phyloP scores from a whole-genome alignment of 1,284 basidiomycete species.

The Boletus mariae region DNA sequence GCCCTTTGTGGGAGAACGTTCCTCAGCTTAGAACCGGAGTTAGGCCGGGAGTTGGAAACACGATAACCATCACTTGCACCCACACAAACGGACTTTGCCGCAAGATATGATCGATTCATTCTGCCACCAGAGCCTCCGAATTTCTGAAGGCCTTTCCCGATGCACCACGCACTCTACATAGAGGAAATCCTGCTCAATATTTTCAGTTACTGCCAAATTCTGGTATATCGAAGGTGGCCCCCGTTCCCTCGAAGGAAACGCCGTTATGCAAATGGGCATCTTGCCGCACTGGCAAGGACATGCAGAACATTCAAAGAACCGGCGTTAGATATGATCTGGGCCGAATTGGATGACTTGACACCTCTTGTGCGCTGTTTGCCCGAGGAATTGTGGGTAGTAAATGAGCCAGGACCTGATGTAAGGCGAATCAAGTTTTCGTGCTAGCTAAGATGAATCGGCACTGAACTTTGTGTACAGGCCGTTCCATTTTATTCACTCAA shows the following conservation, averaged over 20 bases:
- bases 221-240: not conserved
- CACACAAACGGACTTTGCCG: too few species aligned
- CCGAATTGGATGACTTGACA: slow-evolving; percentile 6
- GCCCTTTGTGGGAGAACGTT: too few species aligned
- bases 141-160: not conserved
- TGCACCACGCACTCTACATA: slow-evolving; percentile 11
- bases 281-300: slow-evolving; percentile 8
- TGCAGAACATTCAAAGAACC: slow-evolving; percentile 18
- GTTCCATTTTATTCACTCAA: not conserved
- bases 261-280: not conserved
- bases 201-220: slow-evolving; percentile 1
- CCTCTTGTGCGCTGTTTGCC: slow-evolving; percentile 16
- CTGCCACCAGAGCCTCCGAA: not conserved
- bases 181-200: slow-evolving; percentile 15
- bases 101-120: too few species aligned
- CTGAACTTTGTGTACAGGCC: not conserved
- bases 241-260: not conserved
- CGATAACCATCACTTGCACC: too few species aligned
- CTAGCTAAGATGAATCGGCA: not conserved
- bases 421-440: not conserved
- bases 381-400: not conserved
- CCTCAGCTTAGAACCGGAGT: too few species aligned
- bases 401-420: not conserved
- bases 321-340: slow-evolving; percentile 14
- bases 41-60: too few species aligned